A percentile compares a stretch with the other conserved stretches of the same genome.
Evolutionary conservation across 2,329 filamentous ascomycete species (phyloP).

Genomic region (Orbilia quercus): DNA sequence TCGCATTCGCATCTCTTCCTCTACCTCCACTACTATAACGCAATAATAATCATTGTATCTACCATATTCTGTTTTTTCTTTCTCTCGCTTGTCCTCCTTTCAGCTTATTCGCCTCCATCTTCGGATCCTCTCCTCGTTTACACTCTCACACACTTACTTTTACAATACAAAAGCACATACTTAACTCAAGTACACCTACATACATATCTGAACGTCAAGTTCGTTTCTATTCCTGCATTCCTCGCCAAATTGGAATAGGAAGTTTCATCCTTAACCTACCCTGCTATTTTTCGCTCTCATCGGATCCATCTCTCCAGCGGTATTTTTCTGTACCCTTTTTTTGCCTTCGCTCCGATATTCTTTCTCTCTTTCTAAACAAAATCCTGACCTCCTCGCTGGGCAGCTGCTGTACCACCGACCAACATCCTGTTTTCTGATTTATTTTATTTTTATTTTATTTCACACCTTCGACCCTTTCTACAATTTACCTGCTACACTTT

Average conservation of each 20-base stretch:
- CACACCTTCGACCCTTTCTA: no score
- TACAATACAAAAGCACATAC: neutral
- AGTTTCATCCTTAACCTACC: constrained; percentile 56
- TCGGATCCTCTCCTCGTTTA: constrained; percentile 5
- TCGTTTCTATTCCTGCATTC: constrained; percentile 54
- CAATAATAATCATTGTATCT: neutral
- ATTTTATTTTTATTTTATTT: neutral
- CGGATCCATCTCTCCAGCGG: constrained; percentile 21
- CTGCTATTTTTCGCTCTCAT: constrained; percentile 16
- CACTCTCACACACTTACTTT: neutral
- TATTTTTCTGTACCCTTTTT: no score
- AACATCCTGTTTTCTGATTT: neutral
- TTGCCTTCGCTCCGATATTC: neutral
- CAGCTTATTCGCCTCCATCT: constrained; percentile 2
- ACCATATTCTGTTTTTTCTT: neutral
- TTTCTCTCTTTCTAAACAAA: constrained; percentile 14
- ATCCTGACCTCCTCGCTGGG: constrained; percentile 15
- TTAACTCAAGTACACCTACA: neutral
- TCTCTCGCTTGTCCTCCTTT: constrained; percentile 7
- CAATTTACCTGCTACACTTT: no score
- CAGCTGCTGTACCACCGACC: constrained; percentile 22
- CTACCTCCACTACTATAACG: no score
- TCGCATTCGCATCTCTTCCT: no score
- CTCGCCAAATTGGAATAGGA: constrained; percentile 56
- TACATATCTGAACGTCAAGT: neutral